A percentile compares a stretch with the other conserved stretches of the same genome.
Conservation (phyloP, 345 rosid species). For the Salix exigua region DNA sequence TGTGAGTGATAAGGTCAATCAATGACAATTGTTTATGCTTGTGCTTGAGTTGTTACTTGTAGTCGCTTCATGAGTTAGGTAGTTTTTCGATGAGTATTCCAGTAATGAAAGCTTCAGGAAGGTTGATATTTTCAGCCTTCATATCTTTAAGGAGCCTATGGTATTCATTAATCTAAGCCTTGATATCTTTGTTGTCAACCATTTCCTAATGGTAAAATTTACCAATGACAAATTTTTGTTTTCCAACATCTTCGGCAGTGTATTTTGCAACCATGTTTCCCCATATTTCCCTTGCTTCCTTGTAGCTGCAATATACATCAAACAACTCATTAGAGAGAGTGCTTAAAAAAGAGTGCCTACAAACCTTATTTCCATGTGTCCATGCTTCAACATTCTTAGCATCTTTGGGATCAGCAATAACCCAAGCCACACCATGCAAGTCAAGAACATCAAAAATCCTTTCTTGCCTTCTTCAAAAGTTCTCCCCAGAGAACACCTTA, state of each 20-base stretch:
- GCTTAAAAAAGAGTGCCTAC: background rate
- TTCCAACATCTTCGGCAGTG: background rate
- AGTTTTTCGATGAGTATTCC: background rate
- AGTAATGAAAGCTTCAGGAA: background rate
- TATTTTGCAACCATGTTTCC: background rate
- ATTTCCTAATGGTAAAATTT: too few species aligned
- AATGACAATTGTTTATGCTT: background rate
- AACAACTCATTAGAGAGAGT: background rate
- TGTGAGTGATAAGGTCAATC: background rate
- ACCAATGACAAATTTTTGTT: background rate
- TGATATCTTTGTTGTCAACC: background rate
- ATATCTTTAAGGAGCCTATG: background rate
- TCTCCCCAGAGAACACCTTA: too few species aligned
- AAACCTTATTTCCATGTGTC: background rate
- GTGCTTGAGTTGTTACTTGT: background rate
- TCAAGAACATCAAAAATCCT: too few species aligned
- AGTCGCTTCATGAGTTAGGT: background rate
- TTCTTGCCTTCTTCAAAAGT: too few species aligned
- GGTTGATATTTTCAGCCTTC: background rate
- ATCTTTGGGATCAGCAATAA: too few species aligned
- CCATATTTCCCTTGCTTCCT: background rate
- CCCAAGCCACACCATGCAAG: too few species aligned
- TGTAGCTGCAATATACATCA: background rate
- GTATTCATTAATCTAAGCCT: background rate
- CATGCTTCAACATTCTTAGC: too few species aligned